These are phyloP conservation scores for Fraxinus paxiana DNA, from an alignment of 305 asterid genomes.

Conservation along the genomic window DNA sequence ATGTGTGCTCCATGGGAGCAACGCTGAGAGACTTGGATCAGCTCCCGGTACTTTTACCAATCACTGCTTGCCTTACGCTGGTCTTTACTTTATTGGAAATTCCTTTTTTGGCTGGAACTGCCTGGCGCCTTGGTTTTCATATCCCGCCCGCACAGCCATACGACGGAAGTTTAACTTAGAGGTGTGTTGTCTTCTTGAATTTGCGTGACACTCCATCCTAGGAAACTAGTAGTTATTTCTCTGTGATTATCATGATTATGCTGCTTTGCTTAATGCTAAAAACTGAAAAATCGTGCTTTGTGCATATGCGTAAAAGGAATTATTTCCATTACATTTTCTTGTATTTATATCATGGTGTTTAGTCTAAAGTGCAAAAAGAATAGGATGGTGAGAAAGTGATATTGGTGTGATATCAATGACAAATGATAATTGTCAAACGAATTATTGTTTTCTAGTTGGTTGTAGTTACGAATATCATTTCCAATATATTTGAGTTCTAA, in stretches of 20 bases:
- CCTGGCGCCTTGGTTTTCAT: constrained; percentile 74
- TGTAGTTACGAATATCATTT: background rate
- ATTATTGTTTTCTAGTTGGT: background rate
- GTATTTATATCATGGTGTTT: background rate
- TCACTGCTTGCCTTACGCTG: constrained; percentile 79
- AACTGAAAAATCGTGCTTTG: background rate
- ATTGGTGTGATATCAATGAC: background rate
- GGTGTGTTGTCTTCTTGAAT: constrained; percentile 30
- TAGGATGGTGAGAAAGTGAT: background rate
- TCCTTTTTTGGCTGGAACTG: constrained; percentile 71
- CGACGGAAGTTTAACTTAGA: constrained; percentile 72
- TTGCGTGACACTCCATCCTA: background rate
- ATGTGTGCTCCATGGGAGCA: constrained; percentile 84
- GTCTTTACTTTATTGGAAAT: constrained; percentile 61
- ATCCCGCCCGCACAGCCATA: constrained; percentile 67
- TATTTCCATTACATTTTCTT: background rate
- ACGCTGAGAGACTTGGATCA: constrained; percentile 67
- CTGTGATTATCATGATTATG: background rate
- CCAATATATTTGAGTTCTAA: background rate
- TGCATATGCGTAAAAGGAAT: background rate
- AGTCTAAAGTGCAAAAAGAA: background rate
- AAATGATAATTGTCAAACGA: background rate
- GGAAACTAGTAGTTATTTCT: background rate
- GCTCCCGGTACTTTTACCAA: constrained; percentile 53
- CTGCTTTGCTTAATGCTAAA: background rate